Evolutionary conservation across 208 protist genomes (phyloP), one percentile per base, ranked within the genome.

Genomic region (Acanthamoeba triangularis): DNA sequence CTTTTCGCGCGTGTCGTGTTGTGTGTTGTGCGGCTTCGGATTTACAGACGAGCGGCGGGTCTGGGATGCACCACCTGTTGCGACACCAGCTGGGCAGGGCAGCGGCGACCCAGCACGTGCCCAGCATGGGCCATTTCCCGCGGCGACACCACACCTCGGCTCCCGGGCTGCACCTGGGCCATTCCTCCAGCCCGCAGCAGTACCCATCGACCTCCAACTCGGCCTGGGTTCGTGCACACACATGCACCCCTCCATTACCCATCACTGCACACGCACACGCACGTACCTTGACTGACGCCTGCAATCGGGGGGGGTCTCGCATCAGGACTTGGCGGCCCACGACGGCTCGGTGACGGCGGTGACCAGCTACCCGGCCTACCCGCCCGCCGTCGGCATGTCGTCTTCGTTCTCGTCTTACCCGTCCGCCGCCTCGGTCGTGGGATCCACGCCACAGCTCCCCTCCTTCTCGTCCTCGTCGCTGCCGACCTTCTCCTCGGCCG

Each of bases 311-410:
- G 54, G 56, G 13, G 28, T 72, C 5, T 37, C 35, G n/a, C 7
- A 49, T 28, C 16, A 80, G 72, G 72, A 80, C 23, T 14, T 49
- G 72, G 72, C 37, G 0, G 13, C 11, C 4, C 72, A 80, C 30
- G 72, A 80, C 25, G 72, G 72, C 41, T 52, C 72, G 8, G 72
- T 80, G 72, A 80, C 72, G 8, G 23, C 72, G 37, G 72, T 80
- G 41, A 35, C 72, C 10, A 80, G 35, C 41, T 80, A 80, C 72
- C 41, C 41, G 23, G 33, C 72, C 14, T 80, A 41, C 14, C 35
- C 72, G 37, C 18, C 72, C 30, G 41, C 41, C 41, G 41, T 7
- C 41, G 18, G 20, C 35, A 25, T 80, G 33, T 23, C 37, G 37
- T 52, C 72, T 16, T 35, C n/a, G 30, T 80, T 37, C 16, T 41